Evolutionary conservation across 768 basidiomycete species (phyloP).

Genomic region (Suillus cothurnatus): DNA sequence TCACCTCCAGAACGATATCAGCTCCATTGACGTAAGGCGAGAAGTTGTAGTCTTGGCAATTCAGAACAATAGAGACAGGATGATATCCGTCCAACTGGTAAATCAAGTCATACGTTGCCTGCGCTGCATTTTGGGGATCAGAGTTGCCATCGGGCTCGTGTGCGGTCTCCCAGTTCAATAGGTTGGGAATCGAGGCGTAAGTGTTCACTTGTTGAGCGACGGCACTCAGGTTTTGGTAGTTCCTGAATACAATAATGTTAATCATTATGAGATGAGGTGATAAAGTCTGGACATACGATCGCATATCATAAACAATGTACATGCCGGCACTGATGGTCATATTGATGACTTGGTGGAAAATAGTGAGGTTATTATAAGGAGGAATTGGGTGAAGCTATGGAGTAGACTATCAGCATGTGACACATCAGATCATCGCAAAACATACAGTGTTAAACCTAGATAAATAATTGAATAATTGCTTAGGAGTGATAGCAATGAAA

Average conservation of each 20-base stretch:
- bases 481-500: neutral
- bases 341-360: conserved; percentile 22
- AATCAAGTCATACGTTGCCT: conserved; percentile 46
- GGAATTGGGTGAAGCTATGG: conserved; percentile 71
- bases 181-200: conserved; percentile 65
- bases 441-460: conserved; percentile 26
- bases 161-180: conserved; percentile 72
- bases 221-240: conserved; percentile 61
- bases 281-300: conserved; percentile 39
- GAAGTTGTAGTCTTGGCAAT: conserved; percentile 66
- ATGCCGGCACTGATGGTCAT: conserved; percentile 28
- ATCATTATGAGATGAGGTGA: neutral
- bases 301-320: conserved; percentile 83
- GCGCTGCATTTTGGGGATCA: conserved; percentile 63
- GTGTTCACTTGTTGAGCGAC: conserved; percentile 66
- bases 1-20: conserved; percentile 71
- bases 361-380: conserved; percentile 57
- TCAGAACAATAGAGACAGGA: conserved; percentile 56
- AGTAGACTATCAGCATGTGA: conserved; percentile 25
- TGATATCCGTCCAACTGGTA: conserved; percentile 57
- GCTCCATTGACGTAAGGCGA: conserved; percentile 59
- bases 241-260: conserved; percentile 27
- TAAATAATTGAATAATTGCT: neutral
- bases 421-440: neutral
- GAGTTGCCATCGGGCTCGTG: conserved; percentile 74